Base-by-base conservation (phyloP, 1,284 basidiomycete species). In the Mycena sp. region DNA sequence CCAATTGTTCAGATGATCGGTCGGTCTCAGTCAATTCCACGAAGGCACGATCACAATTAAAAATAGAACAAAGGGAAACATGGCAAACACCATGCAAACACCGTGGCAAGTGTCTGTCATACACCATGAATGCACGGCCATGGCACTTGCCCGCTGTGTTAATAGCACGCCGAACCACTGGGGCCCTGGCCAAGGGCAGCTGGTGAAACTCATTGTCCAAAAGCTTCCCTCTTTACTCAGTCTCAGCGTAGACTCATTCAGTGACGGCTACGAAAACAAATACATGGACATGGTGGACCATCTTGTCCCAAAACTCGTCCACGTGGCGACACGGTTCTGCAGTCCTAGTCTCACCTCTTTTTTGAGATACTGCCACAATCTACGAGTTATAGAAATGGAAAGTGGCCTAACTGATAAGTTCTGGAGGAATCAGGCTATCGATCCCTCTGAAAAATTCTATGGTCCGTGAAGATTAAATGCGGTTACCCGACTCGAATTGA, bases 301-400 rank as follows among this genome's bases (percentile, higher is more conserved):
- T 17, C 26, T 37, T 5, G 16, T 30, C 10, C 52, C 52, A 1
- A 14, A 21, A 26, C 52, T 54, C 11, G n/a, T 1, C 21, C 52
- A 44, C 21, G 9, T 54, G 7, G 40, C 52, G 5, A 25, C 52
- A 9, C 52, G 52, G 5, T 54, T 54, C 52, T 54, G 52, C 41
- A 29, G 23, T 23, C 40, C 4, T n/a, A 19, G 40, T n/a, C 6
- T 54, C 19, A n/a, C 1, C 3, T 7, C 10, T 11, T 9, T 44
- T 12, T 54, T 25, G 40, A 4, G 10, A 9, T 16, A 44, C n/a
- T 43, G 52, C 21, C 12, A 12, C 3, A 54, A 44, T 37, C 38
- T 54, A 17, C 17, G 19, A 14, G 52, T 54, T 11, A 23, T 54
- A 16, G 52, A 54, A 25, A 43, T 54, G 40, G 52, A 29, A 10